Base-by-base conservation (phyloP, 768 basidiomycete species). In the Tulasnella sp. region DNA sequence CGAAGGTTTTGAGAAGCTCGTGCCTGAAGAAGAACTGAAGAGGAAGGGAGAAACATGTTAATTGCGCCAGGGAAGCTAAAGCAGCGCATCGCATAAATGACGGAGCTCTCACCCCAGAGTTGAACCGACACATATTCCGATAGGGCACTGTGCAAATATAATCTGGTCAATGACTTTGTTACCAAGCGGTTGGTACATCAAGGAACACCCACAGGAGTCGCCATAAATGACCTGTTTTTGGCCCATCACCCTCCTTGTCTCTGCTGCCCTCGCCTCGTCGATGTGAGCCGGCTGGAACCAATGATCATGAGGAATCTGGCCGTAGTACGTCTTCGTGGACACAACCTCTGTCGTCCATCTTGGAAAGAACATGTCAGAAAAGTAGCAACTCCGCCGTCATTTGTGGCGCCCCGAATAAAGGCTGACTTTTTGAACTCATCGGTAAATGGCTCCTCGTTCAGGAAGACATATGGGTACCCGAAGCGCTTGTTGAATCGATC, bases 91-190 rank as follows among this genome's bases (percentile, higher is more conserved):
- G 48, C 34, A 30, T 9, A 11, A 12, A 27, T n/a, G 7, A 21
- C 21, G 27, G 11, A 42, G 24, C 17, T 8, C 42, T 44, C 70
- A 90, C 88, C 30, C 89, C 91, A 49, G 88, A 92, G 71, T 93
- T 91, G 72, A 84, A 97, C 10, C 93, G 81, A 71, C 93, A 96
- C 93, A 96, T 94, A 65, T 94, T 92, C 42, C 92, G 82, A 67
- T 96, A 94, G 2, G 72, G 69, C 1, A 74, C 70, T 8, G 68
- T 66, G 61, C 4, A 34, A 62, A n/a, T 5, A 27, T 19, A 19
- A 10, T 51, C n/a, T 25, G 27, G 34, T 38, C 15, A 38, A 7
- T 38, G 7, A 38, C 15, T 7, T 15, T 7, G 7, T 15, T 38
- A 34, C 9, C 10, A 19, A n/a, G 45, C 54, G 29, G 19, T 15